Evolutionary conservation across 1,284 basidiomycete genomes (phyloP).

Genomic region (Puccinia hordei): DNA sequence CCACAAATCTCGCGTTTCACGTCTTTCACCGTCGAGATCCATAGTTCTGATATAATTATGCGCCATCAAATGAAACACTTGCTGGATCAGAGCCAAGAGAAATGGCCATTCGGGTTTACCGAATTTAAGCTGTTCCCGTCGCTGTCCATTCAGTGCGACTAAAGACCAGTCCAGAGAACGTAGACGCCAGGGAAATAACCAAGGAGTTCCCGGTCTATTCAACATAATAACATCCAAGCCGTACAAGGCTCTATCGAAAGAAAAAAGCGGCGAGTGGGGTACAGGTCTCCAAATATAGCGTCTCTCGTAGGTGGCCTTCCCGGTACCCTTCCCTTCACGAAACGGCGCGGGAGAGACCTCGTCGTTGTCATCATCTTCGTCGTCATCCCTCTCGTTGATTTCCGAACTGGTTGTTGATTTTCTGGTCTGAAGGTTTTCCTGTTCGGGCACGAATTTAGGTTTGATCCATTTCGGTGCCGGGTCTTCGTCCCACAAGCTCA

Average conservation of each 20-base stretch:
- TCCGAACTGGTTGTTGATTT: background rate
- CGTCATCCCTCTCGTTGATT: background rate
- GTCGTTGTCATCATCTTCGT: background rate
- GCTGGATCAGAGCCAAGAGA: conserved; percentile 26
- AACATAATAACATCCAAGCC: conserved; percentile 36
- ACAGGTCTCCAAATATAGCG: conserved; percentile 23
- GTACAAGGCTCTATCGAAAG: conserved; percentile 33
- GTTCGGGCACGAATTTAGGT: background rate
- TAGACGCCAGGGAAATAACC: conserved; percentile 44
- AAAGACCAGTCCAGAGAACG: conserved; percentile 41
- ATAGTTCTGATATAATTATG: conserved; percentile 36
- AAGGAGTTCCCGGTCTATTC: conserved; percentile 45
- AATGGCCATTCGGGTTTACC: conserved; percentile 46
- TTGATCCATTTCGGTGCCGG: conserved; percentile 37
- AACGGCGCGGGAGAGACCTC: background rate
- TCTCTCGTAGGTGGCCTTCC: background rate
- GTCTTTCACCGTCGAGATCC: conserved; percentile 28
- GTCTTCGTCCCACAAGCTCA: conserved; percentile 40
- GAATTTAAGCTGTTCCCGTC: conserved; percentile 3
- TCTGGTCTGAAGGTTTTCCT: background rate
- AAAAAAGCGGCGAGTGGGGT: conserved; percentile 30
- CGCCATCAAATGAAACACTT: conserved; percentile 38
- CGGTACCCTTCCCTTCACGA: background rate
- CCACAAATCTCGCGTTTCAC: conserved; percentile 33
- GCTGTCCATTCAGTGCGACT: conserved; percentile 30